Conservation (phyloP, 1,139 yeast genomes). For the Yamadazyma diddensiae region DNA sequence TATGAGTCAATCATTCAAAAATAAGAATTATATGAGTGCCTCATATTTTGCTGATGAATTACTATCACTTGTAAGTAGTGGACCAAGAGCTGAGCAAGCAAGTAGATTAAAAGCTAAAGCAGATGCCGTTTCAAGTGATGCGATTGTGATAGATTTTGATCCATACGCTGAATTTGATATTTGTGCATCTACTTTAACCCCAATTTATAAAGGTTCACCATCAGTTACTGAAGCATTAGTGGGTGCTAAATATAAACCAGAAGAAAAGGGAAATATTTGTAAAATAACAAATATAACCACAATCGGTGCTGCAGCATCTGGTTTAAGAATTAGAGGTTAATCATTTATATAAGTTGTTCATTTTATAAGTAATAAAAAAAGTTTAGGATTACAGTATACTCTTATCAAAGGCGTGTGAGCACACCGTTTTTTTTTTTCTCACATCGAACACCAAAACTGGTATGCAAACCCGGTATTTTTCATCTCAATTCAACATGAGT, state of each 20-base stretch:
- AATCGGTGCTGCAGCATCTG: conserved; percentile 96
- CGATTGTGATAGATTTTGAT: conserved; percentile 87
- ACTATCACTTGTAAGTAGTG: conserved; percentile 62
- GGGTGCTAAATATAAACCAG: conserved; percentile 80
- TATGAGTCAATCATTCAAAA: conserved; percentile 85
- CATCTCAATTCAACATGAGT: not conserved
- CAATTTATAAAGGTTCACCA: conserved; percentile 78
- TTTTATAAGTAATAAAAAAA: conserved; percentile 1
- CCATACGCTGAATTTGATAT: conserved; percentile 88
- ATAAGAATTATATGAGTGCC: conserved; percentile 85
- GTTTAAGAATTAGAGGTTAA: conserved; percentile 57
- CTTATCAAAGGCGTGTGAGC: no score
- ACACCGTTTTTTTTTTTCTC: no score
- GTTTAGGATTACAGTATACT: no score
- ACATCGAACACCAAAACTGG: no score
- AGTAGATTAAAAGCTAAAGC: conserved; percentile 75
- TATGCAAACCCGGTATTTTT: no score
- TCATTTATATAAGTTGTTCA: conserved; percentile 1
- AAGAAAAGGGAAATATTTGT: conserved; percentile 78
- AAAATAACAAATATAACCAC: conserved; percentile 70
- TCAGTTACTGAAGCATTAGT: conserved; percentile 79
- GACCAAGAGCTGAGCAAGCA: conserved; percentile 89
- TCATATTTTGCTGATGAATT: conserved; percentile 87
- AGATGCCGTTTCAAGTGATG: conserved; percentile 78
- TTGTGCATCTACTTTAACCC: conserved; percentile 84